These are phyloP conservation scores for Biscogniauxia sp. DNA, from an alignment of 2,329 filamentous ascomycete species.

Conservation along the genomic window DNA sequence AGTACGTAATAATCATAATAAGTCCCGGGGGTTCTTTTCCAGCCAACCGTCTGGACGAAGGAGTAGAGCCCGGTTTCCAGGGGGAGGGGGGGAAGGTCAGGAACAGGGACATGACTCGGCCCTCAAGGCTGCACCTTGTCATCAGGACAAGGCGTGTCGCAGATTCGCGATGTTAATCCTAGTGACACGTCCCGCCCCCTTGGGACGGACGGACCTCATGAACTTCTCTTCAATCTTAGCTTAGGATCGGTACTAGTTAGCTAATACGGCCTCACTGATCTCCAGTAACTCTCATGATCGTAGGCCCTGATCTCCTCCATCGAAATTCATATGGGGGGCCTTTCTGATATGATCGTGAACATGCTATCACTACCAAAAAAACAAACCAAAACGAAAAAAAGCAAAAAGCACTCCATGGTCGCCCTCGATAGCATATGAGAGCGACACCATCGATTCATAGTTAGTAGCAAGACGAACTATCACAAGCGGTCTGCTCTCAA, in stretches of 20 bases:
- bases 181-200: constrained; percentile 19
- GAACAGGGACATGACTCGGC: constrained; percentile 16
- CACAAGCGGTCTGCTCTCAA: constrained; percentile 10
- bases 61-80: constrained; percentile 18
- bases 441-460: constrained; percentile 16
- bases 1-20: constrained; percentile 6
- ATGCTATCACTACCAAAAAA: background rate
- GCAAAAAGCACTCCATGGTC: background rate
- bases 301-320: too few species aligned
- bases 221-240: background rate
- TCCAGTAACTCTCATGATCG: too few species aligned
- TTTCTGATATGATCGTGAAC: too few species aligned
- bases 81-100: constrained; percentile 3
- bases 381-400: too few species aligned
- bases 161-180: constrained; percentile 22
- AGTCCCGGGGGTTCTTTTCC: constrained; percentile 10
- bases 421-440: constrained; percentile 12
- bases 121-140: constrained; percentile 3
- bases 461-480: constrained; percentile 15
- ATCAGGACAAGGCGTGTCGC: constrained; percentile 19
- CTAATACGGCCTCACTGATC: too few species aligned
- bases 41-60: constrained; percentile 8
- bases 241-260: too few species aligned
- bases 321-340: too few species aligned
- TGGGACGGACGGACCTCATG: constrained; percentile 18